These are phyloP conservation scores for Vanilla planifolia DNA, from an alignment of 106 monocot species.

Conservation along the genomic window DNA sequence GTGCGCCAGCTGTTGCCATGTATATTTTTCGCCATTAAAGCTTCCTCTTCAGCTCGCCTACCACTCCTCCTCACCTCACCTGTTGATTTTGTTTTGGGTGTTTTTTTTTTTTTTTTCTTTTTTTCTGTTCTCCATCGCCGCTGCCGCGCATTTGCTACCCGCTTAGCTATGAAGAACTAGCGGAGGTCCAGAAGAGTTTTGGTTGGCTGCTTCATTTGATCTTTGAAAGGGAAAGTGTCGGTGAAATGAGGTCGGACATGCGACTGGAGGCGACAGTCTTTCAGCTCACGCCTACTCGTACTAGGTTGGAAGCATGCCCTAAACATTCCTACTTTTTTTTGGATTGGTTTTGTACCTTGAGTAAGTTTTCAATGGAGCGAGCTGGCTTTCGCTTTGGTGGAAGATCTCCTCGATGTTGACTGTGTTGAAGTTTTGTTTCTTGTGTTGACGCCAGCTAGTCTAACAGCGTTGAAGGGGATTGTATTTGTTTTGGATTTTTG, in stretches of 20 bases:
- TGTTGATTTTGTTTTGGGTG: too few relatives aligned
- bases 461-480: neutral
- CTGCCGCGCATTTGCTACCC: too few relatives aligned
- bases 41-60: too few relatives aligned
- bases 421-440: neutral
- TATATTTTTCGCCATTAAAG: neutral
- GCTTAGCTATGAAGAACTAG: neutral
- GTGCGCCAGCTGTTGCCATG: neutral
- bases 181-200: too few relatives aligned
- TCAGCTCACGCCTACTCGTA: slow-evolving; percentile 72
- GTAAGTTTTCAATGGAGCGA: too few relatives aligned
- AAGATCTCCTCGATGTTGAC: neutral
- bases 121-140: neutral
- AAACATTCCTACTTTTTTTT: neutral
- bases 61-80: too few relatives aligned
- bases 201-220: neutral
- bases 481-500: neutral
- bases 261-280: slow-evolving; percentile 56
- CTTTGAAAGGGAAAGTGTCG: neutral
- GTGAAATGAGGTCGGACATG: slow-evolving; percentile 46
- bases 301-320: slow-evolving; percentile 26
- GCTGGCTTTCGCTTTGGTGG: too few relatives aligned
- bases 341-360: neutral
- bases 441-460: neutral
- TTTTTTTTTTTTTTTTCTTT: too few relatives aligned